Conservation (phyloP, 495 filamentous ascomycete species). For the Aspergillus heteromorphus region DNA sequence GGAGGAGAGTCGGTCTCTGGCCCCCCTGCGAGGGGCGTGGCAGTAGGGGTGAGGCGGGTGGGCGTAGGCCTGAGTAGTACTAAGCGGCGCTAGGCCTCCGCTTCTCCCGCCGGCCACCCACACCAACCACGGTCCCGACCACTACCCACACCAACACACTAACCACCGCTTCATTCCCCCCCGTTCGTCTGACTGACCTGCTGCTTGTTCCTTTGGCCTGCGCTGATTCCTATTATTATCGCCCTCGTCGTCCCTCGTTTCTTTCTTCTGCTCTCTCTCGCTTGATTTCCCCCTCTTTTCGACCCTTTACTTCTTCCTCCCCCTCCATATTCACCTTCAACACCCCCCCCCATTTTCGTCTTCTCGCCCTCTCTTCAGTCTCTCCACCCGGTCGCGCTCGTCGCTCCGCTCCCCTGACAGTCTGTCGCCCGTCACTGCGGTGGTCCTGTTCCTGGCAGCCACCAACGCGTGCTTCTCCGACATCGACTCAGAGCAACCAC, state of each 20-base stretch:
- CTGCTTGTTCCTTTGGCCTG: background rate
- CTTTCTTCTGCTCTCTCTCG: background rate
- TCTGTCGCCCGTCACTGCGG: conserved; percentile 2
- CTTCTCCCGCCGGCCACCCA: background rate
- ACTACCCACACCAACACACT: background rate
- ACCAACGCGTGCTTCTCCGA: conserved; percentile 18
- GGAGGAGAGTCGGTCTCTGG: background rate
- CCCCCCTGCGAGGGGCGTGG: background rate
- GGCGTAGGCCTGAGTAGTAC: background rate
- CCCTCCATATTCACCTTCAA: background rate
- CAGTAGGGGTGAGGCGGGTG: background rate
- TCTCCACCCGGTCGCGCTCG: conserved; percentile 2
- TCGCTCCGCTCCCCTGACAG: conserved; percentile 6
- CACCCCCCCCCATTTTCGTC: conserved; percentile 7
- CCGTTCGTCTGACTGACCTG: background rate
- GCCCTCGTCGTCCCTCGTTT: background rate
- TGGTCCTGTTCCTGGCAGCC: conserved; percentile 12
- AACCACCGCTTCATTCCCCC: background rate
- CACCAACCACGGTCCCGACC: background rate
- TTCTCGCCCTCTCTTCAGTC: conserved; percentile 8
- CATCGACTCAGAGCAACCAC: conserved; percentile 11
- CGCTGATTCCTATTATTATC: background rate
- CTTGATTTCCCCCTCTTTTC: background rate
- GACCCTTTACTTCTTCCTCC: background rate
- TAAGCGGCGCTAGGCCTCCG: background rate